phyloP scores from a whole-genome alignment of 2,329 filamentous ascomycete genomes.

The Fusarium sp. region DNA sequence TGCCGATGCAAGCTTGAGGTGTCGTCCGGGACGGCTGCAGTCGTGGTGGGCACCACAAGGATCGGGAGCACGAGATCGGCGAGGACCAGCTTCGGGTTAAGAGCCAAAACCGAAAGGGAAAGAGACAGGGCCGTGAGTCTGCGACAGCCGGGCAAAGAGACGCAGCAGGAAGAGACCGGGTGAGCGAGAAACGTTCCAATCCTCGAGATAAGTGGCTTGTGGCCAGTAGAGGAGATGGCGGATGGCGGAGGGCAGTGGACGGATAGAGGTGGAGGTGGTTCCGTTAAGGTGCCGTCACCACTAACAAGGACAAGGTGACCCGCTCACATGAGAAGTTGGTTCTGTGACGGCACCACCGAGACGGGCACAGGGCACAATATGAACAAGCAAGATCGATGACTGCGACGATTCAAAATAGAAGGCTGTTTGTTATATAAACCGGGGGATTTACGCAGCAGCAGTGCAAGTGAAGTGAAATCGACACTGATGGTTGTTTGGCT shows the following conservation, averaged over 20 bases:
- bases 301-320: constrained; percentile 26
- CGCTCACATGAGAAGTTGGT: constrained; percentile 23
- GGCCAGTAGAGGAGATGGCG: constrained; percentile 36
- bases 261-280: constrained; percentile 47
- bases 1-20: constrained; percentile 18
- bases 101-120: constrained; percentile 11
- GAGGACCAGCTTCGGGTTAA: constrained; percentile 32
- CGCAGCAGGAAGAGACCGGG: constrained; percentile 10
- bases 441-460: not conserved
- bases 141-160: not conserved
- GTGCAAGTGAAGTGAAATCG: not conserved
- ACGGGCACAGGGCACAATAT: not conserved
- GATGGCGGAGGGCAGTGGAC: constrained; percentile 44
- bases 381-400: not conserved
- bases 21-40: constrained; percentile 35
- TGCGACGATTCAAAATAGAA: not conserved
- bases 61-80: constrained; percentile 31
- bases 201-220: constrained; percentile 34
- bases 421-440: too few relatives aligned
- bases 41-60: constrained; percentile 28
- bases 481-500: constrained; percentile 9
- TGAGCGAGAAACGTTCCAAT: constrained; percentile 24
- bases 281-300: constrained; percentile 48
- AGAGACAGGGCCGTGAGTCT: constrained; percentile 5
- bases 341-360: constrained; percentile 11